Conservation (phyloP, 306 rosid species). For the Medicago ruthenica region DNA sequence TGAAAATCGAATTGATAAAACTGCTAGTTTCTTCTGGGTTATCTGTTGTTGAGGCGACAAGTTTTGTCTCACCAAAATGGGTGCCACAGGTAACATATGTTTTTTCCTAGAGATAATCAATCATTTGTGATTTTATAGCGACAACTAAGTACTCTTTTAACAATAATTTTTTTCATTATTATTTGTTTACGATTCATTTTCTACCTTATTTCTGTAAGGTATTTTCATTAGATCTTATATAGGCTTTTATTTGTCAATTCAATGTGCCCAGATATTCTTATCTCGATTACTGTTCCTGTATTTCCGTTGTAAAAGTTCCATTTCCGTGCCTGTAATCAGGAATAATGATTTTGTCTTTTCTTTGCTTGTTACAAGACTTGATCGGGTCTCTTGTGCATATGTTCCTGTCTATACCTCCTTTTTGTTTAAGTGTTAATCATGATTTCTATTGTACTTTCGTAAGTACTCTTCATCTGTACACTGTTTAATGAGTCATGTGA, state of each 20-base stretch:
- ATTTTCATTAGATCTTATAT: conserved; percentile 4
- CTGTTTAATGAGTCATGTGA: conserved; percentile 16
- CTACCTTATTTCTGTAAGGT: conserved; percentile 10
- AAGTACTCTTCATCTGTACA: background rate
- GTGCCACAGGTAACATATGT: conserved; percentile 76
- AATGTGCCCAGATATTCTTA: conserved; percentile 18
- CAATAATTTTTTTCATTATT: background rate
- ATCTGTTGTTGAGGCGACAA: conserved; percentile 83
- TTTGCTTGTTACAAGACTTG: conserved; percentile 34
- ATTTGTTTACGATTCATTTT: conserved; percentile 16
- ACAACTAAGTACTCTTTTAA: conserved; percentile 2
- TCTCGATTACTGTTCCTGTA: conserved; percentile 25
- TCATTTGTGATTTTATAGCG: conserved; percentile 14
- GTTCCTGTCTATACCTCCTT: conserved; percentile 15
- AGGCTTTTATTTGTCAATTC: conserved; percentile 24
- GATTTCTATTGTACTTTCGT: conserved; percentile 15
- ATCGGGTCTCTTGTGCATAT: background rate
- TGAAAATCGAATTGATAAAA: conserved; percentile 79
- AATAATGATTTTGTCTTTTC: conserved; percentile 11
- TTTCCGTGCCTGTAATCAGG: background rate
- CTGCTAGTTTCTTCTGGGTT: conserved; percentile 82
- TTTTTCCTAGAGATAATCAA: conserved; percentile 19
- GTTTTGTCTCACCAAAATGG: conserved; percentile 98
- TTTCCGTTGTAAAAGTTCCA: background rate
- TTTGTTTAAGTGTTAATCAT: conserved; percentile 24